Percentiles rank a stretch among this genome's conserved stretches.
phyloP scores from a whole-genome alignment of 345 rosid species.

The Euphorbia pulcherrima region DNA sequence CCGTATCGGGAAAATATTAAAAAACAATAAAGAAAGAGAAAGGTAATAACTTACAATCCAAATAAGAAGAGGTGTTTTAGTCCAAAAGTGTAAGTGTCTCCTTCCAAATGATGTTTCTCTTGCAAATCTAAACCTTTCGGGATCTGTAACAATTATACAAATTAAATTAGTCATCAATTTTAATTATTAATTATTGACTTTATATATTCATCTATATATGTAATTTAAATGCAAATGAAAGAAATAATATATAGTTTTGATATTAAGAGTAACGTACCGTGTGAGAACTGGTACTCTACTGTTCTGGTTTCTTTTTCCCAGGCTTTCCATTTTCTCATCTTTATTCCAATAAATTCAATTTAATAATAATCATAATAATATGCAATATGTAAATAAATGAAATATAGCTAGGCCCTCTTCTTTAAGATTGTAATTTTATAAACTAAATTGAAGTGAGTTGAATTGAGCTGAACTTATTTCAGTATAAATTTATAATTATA shows the following conservation, averaged over 20 bases:
- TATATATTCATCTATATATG: neutral
- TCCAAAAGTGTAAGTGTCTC: slow-evolving; percentile 36
- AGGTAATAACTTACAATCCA: slow-evolving; percentile 30
- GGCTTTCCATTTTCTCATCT: slow-evolving; percentile 26
- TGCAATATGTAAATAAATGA: no score
- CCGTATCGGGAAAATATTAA: no score
- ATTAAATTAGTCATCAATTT: neutral
- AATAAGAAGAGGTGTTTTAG: slow-evolving; percentile 28
- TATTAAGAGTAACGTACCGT: slow-evolving; percentile 13
- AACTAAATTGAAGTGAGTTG: no score
- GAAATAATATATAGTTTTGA: neutral
- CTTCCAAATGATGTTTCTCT: slow-evolving; percentile 43
- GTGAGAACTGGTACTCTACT: slow-evolving; percentile 24
- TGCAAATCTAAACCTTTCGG: slow-evolving; percentile 40
- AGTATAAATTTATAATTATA: no score
- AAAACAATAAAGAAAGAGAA: neutral
- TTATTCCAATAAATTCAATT: neutral
- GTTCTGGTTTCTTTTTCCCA: slow-evolving; percentile 33
- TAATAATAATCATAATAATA: no score
- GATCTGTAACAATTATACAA: no score
- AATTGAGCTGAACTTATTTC: no score
- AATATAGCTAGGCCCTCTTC: no score
- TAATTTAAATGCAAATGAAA: neutral
- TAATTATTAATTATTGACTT: no score
- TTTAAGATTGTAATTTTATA: no score